Base-by-base conservation (phyloP, 495 filamentous ascomycete genomes). In the Penicillium verhagenii region DNA sequence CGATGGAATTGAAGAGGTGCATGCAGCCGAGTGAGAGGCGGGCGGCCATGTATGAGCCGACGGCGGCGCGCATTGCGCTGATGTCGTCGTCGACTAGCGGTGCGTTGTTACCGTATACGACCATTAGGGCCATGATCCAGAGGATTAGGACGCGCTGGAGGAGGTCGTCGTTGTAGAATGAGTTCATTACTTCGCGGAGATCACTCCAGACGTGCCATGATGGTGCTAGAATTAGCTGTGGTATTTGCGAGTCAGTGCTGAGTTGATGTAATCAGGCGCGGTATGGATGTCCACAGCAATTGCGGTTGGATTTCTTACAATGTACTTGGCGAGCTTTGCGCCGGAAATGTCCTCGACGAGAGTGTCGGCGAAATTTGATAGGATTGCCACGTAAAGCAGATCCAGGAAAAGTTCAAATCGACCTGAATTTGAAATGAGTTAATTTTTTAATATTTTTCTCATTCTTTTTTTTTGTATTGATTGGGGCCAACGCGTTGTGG, bases 391-490 rank as follows among this genome's bases (percentile, higher is more conserved):
- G 53, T 74, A 79, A 3, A 79, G 64, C 47, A 79, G 60, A 47
- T 79, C 76, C n/a, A 79, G 70, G 56, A 79, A 79, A 5, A 79
- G 66, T 50, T 77, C 75, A 45, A 79, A 78, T 9, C 76, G 70
- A 14, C 75, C 71, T 75, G 37, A 6, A 21, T 31, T 2, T 6
- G 1, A 11, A 10, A 24, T 47, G 21, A 42, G 24, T 28, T 29
- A 33, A 45, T 8, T 6, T 6, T 3, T 21, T 45, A 24, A n/a
- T n/a, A n/a, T n/a, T 20, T 13, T 11, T 4, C 8, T 7, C 4
- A 19, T 43, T 0, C 6, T 47, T 47, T n/a, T 25, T n/a, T 10
- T 26, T 14, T 11, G 25, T 5, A 5, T 16, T 4, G n/a, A 23
- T 18, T 35, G 7, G 11, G 10, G 5, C 13, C n/a, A 7, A 37